These are phyloP conservation scores for Trichosporon faecale DNA, from an alignment of 1,284 basidiomycete genomes.

Conservation along the genomic window DNA sequence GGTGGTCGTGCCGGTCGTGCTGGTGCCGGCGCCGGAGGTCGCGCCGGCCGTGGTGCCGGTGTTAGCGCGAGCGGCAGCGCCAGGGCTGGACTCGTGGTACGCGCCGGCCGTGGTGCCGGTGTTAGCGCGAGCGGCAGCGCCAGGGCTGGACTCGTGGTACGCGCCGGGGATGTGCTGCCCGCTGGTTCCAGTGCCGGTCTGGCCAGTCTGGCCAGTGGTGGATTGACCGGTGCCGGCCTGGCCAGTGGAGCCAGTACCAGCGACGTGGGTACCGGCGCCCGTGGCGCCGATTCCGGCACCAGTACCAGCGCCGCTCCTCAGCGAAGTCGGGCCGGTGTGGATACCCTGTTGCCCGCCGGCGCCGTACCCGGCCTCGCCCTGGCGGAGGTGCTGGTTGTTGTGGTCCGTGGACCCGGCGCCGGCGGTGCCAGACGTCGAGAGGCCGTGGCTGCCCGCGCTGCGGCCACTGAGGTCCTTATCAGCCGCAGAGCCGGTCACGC, in stretches of 20 bases:
- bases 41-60: background rate
- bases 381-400: background rate
- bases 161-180: background rate
- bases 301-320: background rate
- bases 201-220: background rate
- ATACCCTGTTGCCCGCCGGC: background rate
- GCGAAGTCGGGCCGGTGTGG: background rate
- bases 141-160: too few relatives aligned
- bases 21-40: background rate
- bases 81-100: too few relatives aligned
- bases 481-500: background rate
- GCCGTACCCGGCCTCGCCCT: slow-evolving; percentile 2
- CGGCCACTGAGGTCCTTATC: background rate
- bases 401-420: background rate
- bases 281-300: background rate
- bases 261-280: background rate
- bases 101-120: too few relatives aligned
- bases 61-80: too few relatives aligned
- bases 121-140: too few relatives aligned
- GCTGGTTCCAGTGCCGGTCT: background rate
- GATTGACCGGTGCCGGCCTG: too few relatives aligned
- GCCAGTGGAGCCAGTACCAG: background rate
- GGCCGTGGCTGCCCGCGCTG: background rate
- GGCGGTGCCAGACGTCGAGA: background rate
- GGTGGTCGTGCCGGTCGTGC: background rate